Evolutionary conservation across 2,329 filamentous ascomycete genomes (phyloP).

Genomic region (Microdochium bolleyi): DNA sequence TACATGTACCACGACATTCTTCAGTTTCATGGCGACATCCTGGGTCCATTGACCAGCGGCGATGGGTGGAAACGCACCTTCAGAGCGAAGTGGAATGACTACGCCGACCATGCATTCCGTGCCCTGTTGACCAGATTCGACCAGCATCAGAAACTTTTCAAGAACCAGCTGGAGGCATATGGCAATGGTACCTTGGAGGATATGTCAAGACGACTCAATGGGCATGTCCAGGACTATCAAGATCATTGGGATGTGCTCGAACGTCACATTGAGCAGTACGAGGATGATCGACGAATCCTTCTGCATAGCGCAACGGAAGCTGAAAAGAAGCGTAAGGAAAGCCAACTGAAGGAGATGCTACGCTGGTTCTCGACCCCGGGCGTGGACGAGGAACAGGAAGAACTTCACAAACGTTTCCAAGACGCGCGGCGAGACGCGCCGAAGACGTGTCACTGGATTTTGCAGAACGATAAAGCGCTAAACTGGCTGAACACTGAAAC

Average conservation of each 20-base stretch:
- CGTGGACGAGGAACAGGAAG: constrained; percentile 1
- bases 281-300: constrained; percentile 5
- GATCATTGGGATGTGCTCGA: constrained; percentile 5
- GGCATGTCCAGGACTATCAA: constrained; percentile 6
- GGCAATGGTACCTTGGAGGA: constrained; percentile 2
- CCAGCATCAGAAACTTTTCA: constrained; percentile 3
- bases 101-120: constrained; percentile 2
- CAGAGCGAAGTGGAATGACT: constrained; percentile 8
- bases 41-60: constrained; percentile 6
- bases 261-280: constrained; percentile 6
- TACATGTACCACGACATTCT: constrained; percentile 14
- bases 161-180: constrained; percentile 2
- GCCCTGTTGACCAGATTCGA: constrained; percentile 2
- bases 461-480: constrained; percentile 7
- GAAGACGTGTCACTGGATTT: constrained; percentile 12
- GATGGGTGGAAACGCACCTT: constrained; percentile 6
- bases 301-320: not conserved
- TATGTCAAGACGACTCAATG: constrained; percentile 3
- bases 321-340: constrained; percentile 5
- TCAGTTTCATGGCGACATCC: constrained; percentile 8
- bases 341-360: constrained; percentile 5
- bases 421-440: constrained; percentile 4
- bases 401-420: constrained; percentile 5
- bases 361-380: constrained; percentile 9
- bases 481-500: constrained; percentile 10